These are phyloP conservation scores for Ceratobasidium sp. DNA, from an alignment of 1,284 basidiomycete species.

Conservation along the genomic window DNA sequence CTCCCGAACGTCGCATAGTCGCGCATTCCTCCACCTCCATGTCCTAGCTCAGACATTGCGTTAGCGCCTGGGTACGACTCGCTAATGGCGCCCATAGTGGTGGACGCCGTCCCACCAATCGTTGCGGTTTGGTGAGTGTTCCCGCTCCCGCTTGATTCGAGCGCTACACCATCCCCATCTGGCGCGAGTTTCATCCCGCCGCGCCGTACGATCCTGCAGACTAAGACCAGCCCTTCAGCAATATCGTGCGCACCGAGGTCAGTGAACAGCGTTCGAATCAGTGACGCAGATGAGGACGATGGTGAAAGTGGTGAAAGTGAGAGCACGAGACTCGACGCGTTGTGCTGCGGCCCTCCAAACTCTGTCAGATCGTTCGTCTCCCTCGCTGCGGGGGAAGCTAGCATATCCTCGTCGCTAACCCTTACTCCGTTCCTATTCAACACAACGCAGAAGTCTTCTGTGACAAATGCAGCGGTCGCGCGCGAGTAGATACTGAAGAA, in stretches of 20 bases:
- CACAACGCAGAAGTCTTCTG: constrained; percentile 92
- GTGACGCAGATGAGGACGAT: constrained; percentile 50
- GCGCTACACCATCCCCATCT: constrained; percentile 4
- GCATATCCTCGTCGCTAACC: constrained; percentile 59
- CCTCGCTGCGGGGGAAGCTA: background rate
- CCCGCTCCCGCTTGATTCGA: background rate
- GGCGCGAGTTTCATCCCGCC: constrained; percentile 78
- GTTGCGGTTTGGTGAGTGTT: background rate
- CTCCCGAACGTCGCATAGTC: background rate
- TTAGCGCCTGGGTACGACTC: constrained; percentile 49
- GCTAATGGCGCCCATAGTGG: constrained; percentile 42
- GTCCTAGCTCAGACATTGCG: constrained; percentile 52
- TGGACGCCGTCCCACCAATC: constrained; percentile 61
- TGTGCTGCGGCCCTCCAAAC: constrained; percentile 11
- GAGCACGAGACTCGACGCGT: constrained; percentile 3
- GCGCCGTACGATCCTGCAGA: constrained; percentile 91
- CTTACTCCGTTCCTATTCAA: constrained; percentile 93
- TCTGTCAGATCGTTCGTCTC: constrained; percentile 13
- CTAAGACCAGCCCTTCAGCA: constrained; percentile 83
- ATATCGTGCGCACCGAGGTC: constrained; percentile 89
- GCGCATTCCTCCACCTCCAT: background rate
- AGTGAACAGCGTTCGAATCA: constrained; percentile 86
- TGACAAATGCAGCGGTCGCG: constrained; percentile 85
- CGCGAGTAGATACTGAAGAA: constrained; percentile 95
- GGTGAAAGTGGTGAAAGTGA: constrained; percentile 53